Evolutionary conservation across 192 early-diverging fungal genomes (phyloP).

Genomic region (Chytriomyces sp.): DNA sequence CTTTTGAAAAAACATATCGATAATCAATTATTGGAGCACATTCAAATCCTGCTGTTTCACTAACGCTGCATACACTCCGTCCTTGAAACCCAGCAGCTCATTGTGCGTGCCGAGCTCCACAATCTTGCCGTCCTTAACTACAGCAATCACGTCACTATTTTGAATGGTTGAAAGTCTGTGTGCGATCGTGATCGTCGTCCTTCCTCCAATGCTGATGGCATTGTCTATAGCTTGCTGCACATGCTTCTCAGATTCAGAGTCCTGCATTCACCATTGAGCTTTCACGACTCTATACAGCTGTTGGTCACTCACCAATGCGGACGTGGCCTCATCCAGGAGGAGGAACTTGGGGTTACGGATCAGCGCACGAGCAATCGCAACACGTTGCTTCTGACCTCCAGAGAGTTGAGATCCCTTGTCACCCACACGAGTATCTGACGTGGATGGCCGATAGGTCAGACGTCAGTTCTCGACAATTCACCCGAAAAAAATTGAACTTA

Average conservation of each 20-base stretch:
- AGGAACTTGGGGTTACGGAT: slow-evolving; percentile 51
- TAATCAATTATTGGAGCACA: not conserved
- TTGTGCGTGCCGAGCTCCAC: slow-evolving; percentile 65
- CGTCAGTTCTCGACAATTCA: not conserved
- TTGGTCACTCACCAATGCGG: slow-evolving; percentile 33
- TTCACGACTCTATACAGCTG: not conserved
- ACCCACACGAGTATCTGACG: slow-evolving; percentile 51
- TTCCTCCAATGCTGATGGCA: slow-evolving; percentile 61
- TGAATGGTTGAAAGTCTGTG: slow-evolving; percentile 69
- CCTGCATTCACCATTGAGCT: slow-evolving; percentile 49
- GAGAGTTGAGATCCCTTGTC: slow-evolving; percentile 47
- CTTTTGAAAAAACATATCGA: not conserved
- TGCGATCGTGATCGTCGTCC: slow-evolving; percentile 75
- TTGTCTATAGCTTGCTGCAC: slow-evolving; percentile 68
- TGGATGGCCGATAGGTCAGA: not conserved
- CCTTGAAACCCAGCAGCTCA: slow-evolving; percentile 57
- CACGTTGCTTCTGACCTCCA: slow-evolving; percentile 50
- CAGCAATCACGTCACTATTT: slow-evolving; percentile 64
- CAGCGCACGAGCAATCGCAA: slow-evolving; percentile 57
- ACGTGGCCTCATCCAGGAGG: slow-evolving; percentile 52
- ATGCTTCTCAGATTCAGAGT: slow-evolving; percentile 65
- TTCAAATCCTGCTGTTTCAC: slow-evolving; percentile 55
- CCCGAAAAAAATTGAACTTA: slow-evolving; percentile 21
- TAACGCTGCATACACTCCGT: slow-evolving; percentile 51
- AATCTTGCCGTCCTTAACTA: slow-evolving; percentile 53